Evolutionary conservation across 2,329 filamentous ascomycete genomes (phyloP), one percentile per base, ranked within the genome.

Genomic region (Elsinoe necatrix): DNA sequence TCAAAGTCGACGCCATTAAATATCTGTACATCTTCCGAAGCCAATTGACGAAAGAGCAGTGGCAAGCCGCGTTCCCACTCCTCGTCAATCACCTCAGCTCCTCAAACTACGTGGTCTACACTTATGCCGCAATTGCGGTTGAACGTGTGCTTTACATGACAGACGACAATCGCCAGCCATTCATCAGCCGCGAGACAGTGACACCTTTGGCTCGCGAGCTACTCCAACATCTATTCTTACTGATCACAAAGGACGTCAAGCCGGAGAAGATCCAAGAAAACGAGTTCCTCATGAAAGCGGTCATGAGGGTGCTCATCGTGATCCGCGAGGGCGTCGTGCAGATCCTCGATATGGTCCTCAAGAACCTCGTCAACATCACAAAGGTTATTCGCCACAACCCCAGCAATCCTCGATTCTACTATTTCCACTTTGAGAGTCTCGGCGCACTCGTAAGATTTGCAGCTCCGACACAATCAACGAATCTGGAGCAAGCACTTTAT

Each of bases 1-100:
- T 95, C 64, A 95, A 95, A 75, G 92, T 98, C 14, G 93, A 97
- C 70, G 92, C 92, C 16, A 95, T 98, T 78, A 98, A 97, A 71
- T 98, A 91, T 69, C 80, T 98, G 37, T 95, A 98, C 77, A 89
- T 87, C 43, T 98, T 98, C 82, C 86, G 93, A 65, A 95, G 90
- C 69, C 90, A 96, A 67, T 80, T 98, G 60, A 92, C 89, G 16
- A 89, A 89, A 69, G 85, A 91, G 31, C 88, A 96, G 70, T 97
- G 93, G 90, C 86, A 87, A 65, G 83, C 85, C 57, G 91, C 91
- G 1, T 89, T 98, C 67, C 86, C 89, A 11, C 84, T 95, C 16
- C 79, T 98, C 41, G 90, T 97, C 55, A 89, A 93, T 67, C 95
- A 96, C 68, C 77, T 98, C 63, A 89, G 83, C 60, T 95, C 90